Percentiles rank a stretch among this genome's conserved stretches.
These are phyloP conservation scores for Coemansia sp. DNA, from an alignment of 192 early-diverging fungal genomes.

Conservation along the genomic window DNA sequence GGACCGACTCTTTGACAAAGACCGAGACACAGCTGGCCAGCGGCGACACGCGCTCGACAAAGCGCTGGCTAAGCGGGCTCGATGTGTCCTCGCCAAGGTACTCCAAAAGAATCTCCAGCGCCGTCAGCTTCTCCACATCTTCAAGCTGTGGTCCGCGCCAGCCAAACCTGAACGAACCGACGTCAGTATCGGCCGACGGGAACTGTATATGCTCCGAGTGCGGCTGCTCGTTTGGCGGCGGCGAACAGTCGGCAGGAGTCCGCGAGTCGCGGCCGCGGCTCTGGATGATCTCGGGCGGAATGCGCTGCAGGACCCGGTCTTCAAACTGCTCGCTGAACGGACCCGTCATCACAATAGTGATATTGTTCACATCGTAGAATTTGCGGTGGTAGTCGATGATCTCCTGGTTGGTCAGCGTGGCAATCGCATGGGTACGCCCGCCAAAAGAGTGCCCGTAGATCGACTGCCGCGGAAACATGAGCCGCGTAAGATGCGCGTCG, in stretches of 20 bases:
- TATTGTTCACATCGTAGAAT: slow-evolving; percentile 67
- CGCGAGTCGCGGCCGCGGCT: slow-evolving; percentile 25
- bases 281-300: slow-evolving; percentile 21
- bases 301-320: slow-evolving; percentile 16
- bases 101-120: slow-evolving; percentile 65
- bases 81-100: slow-evolving; percentile 66
- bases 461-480: slow-evolving; percentile 43
- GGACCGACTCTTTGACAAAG: slow-evolving; percentile 51
- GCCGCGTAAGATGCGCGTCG: neutral
- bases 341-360: slow-evolving; percentile 64
- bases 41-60: slow-evolving; percentile 67
- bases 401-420: slow-evolving; percentile 63
- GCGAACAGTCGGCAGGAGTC: slow-evolving; percentile 14
- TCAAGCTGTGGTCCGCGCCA: slow-evolving; percentile 70
- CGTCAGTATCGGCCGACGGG: slow-evolving; percentile 57
- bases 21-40: slow-evolving; percentile 57
- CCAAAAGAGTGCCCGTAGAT: slow-evolving; percentile 73
- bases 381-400: slow-evolving; percentile 69
- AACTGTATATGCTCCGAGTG: slow-evolving; percentile 29
- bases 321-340: slow-evolving; percentile 43
- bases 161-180: slow-evolving; percentile 58
- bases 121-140: slow-evolving; percentile 55
- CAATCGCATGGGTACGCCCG: slow-evolving; percentile 67
- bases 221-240: neutral
- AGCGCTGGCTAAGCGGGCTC: slow-evolving; percentile 65